Conservation (phyloP, 768 basidiomycete genomes). For the Coprinopsis sp. region DNA sequence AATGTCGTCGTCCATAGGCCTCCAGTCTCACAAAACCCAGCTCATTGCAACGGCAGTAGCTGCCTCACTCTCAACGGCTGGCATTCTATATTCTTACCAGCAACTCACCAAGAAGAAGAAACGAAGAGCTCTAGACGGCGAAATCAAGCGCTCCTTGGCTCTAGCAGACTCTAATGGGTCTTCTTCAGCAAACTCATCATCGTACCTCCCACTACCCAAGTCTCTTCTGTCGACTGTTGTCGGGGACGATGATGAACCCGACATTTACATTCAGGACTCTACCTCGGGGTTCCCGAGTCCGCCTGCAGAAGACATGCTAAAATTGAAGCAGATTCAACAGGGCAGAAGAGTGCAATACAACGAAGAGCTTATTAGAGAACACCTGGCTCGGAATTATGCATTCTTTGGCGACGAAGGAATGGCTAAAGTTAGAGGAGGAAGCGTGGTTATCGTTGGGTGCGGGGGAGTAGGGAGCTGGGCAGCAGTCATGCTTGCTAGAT, state of each 20-base stretch:
- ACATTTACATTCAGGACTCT: constrained; percentile 6
- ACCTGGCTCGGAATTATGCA: constrained; percentile 89
- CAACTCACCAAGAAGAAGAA: constrained; percentile 41
- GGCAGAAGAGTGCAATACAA: constrained; percentile 43
- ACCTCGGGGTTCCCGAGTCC: too few species aligned
- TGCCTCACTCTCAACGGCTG: constrained; percentile 59
- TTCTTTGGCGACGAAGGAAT: constrained; percentile 92
- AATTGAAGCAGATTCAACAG: too few species aligned
- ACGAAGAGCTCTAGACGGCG: constrained; percentile 52
- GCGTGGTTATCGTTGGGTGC: constrained; percentile 88
- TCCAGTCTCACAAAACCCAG: constrained; percentile 57
- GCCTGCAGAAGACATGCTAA: too few species aligned
- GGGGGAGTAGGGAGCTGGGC: constrained; percentile 98
- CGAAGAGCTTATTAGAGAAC: constrained; percentile 81
- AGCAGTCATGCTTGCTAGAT: constrained; percentile 87
- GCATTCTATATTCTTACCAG: constrained; percentile 55
- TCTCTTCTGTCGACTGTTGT: too few species aligned
- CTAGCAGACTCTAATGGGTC: too few species aligned
- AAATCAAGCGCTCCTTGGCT: constrained; percentile 55
- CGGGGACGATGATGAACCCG: background rate
- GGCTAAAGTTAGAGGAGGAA: constrained; percentile 65
- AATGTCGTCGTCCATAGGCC: constrained; percentile 30
- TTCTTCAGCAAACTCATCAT: constrained; percentile 19
- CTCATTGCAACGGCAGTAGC: constrained; percentile 61
- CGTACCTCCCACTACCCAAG: too few species aligned